Base-by-base conservation (phyloP, 2,329 filamentous ascomycete species). In the Penicillium concentricum region DNA sequence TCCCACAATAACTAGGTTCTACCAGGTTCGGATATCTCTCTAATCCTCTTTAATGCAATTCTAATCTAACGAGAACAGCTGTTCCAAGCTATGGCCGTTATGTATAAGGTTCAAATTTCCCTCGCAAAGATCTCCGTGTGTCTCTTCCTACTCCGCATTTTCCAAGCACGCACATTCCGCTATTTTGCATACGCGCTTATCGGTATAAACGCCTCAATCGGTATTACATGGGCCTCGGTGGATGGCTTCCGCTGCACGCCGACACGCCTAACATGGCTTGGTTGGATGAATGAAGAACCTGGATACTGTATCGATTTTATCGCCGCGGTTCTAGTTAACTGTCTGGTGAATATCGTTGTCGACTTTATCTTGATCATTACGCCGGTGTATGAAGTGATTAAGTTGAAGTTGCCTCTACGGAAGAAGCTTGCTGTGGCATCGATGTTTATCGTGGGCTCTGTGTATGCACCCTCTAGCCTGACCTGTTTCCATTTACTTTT, bases 101-200 rank as follows among this genome's bases (percentile, higher is more conserved):
- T 60, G 41, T 66, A 66, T 45, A 66, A 66, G 18, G 5, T 58
- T 6, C 57, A 60, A 18, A 61, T 61, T 20, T 61, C 59, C 12
- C 54, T 61, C n/a, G 57, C 54, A 15, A 61, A 61, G 49, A 61
- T 61, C 12, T 61, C 59, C n/a, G 59, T 61, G 1, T 63, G 63
- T 26, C 59, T 66, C 1, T 66, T 66, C 43, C 49, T 66, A 16
- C 59, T 65, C n/a, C 64, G 62, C 10, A 66, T 66, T 24, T 66
- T 66, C 54, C 59, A 65, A 35, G 44, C 57, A 12, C 47, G 47
- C 9, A 34, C 44, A 6, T 65, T 66, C 55, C 61, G 64, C 45
- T 64, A 62, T 39, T 24, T 54, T 26, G 49, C 61, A 13, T 65
- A 65, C 22, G 41, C 18, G 6, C 54, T 66, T 5, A 64, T 66